Conservation (phyloP, 495 filamentous ascomycete species). For the Penicillium coffeae region DNA sequence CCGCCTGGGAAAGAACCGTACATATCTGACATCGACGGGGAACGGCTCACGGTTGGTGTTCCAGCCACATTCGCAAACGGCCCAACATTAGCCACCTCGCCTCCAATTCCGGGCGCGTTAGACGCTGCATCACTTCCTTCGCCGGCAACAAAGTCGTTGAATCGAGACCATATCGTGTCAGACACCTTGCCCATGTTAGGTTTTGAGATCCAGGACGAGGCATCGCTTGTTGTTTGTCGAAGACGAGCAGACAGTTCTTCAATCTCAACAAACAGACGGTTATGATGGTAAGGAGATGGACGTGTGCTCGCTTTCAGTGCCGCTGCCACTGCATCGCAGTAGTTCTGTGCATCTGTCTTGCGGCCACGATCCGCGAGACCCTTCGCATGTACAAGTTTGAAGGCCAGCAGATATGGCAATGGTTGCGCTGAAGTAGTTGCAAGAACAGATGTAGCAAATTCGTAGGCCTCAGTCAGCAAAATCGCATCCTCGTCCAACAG, state of each 20-base stretch:
- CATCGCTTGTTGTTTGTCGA: slow-evolving; percentile 76
- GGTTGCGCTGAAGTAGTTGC: slow-evolving; percentile 51
- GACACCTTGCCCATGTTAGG: slow-evolving; percentile 94
- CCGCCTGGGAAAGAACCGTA: slow-evolving; percentile 57
- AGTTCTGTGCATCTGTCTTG: slow-evolving; percentile 77
- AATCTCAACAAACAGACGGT: slow-evolving; percentile 63
- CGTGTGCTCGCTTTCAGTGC: slow-evolving; percentile 79
- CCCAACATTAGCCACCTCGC: slow-evolving; percentile 54
- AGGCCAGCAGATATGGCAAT: slow-evolving; percentile 80
- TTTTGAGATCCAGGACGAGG: slow-evolving; percentile 79
- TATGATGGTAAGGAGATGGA: slow-evolving; percentile 78
- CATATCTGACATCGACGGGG: slow-evolving; percentile 70
- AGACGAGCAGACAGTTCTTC: slow-evolving; percentile 82
- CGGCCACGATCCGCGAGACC: slow-evolving; percentile 79
- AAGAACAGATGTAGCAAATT: slow-evolving; percentile 72
- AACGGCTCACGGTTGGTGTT: slow-evolving; percentile 79
- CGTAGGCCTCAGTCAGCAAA: slow-evolving; percentile 87
- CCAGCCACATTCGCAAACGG: slow-evolving; percentile 79
- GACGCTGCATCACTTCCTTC: slow-evolving; percentile 69
- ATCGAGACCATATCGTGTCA: slow-evolving; percentile 77
- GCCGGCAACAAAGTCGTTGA: slow-evolving; percentile 92
- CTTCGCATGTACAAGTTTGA: slow-evolving; percentile 84
- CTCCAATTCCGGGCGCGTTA: slow-evolving; percentile 54
- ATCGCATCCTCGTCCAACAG: slow-evolving; percentile 79
- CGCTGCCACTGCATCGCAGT: slow-evolving; percentile 81